Evolutionary conservation across 1,284 basidiomycete genomes (phyloP), one percentile per base, ranked within the genome.

Genomic region (Erythrobasidium hasegawianum): DNA sequence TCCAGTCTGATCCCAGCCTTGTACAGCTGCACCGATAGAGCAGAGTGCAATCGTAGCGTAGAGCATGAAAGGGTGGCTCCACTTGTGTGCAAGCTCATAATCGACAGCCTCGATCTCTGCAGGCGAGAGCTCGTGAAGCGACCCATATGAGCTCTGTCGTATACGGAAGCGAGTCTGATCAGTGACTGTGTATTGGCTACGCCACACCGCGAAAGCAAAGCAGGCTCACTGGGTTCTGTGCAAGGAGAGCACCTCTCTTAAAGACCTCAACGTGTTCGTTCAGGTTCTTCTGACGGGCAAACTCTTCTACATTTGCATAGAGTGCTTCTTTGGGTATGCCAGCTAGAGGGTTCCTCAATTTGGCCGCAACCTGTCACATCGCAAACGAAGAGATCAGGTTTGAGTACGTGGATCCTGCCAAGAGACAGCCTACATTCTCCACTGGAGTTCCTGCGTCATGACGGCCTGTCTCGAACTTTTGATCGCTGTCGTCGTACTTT

Each of bases 1-100:
- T 18, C 67, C 71, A 24, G 68, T 70, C 61, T 71, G 67, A 45
- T 71, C 71, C 83, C 82, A 83, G 47, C 82, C 82, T 33, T 77
- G 76, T 4, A 72, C 72, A 13, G 75, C 75, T 11, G 76, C 76
- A 43, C 72, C 75, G 49, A 76, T 70, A 41, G 73, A 75, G 71
- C 75, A 75, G 49, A 71, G 69, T 54, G 73, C 66, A 50, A 74
- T 72, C 59, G 72, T 72, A 52, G 73, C 61, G 60, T 76, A 77
- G 20, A 77, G 67, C 2, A 68, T 57, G 39, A 49, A 26, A 1
- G 75, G 73, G 47, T 76, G 76, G 27, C 57, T 67, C 75, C 75
- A 77, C 49, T 68, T 69, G 69, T 76, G 71, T 4, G 70, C 59
- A 43, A 68, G 69, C 64, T 77, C 75, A 57, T 71, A 50, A 0